Evolutionary conservation across 2,329 filamentous ascomycete species (phyloP).

Genomic region (Tetracladium maxilliforme): DNA sequence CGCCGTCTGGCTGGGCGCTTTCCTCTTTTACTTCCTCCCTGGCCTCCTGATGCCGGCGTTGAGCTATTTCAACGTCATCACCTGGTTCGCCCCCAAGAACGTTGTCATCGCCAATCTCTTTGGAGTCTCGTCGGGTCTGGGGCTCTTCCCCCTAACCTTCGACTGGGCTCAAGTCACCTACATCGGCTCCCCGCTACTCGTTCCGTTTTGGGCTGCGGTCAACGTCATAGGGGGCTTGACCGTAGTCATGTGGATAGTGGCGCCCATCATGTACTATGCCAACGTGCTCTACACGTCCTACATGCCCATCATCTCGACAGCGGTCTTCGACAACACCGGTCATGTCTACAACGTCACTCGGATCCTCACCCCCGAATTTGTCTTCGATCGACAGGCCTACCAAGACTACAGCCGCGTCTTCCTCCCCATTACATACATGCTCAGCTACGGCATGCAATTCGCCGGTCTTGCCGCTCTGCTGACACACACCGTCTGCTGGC

Average conservation of each 20-base stretch:
- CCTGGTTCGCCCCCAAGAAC: slow-evolving; percentile 77
- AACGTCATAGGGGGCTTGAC: slow-evolving; percentile 72
- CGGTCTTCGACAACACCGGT: slow-evolving; percentile 76
- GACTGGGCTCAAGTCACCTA: slow-evolving; percentile 86
- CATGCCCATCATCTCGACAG: slow-evolving; percentile 72
- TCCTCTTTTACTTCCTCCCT: slow-evolving; percentile 74
- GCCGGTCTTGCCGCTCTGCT: slow-evolving; percentile 66
- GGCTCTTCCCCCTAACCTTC: slow-evolving; percentile 74
- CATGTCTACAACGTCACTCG: slow-evolving; percentile 67
- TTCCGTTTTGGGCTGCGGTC: slow-evolving; percentile 75
- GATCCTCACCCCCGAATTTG: slow-evolving; percentile 62
- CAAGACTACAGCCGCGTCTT: slow-evolving; percentile 73
- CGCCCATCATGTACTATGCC: slow-evolving; percentile 66
- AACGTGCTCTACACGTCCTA: slow-evolving; percentile 72
- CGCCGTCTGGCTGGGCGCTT: slow-evolving; percentile 53
- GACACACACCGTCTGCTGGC: slow-evolving; percentile 73
- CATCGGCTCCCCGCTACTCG: slow-evolving; percentile 71
- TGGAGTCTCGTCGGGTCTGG: slow-evolving; percentile 71
- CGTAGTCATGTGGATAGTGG: slow-evolving; percentile 73
- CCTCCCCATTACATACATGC: slow-evolving; percentile 72
- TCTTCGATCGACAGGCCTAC: slow-evolving; percentile 68
- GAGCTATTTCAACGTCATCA: slow-evolving; percentile 80
- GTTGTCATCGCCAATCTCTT: slow-evolving; percentile 81
- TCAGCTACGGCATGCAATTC: slow-evolving; percentile 79
- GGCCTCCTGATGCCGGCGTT: slow-evolving; percentile 71